phyloP scores from a whole-genome alignment of 2,329 filamentous ascomycete genomes.

The Metarhizium album region DNA sequence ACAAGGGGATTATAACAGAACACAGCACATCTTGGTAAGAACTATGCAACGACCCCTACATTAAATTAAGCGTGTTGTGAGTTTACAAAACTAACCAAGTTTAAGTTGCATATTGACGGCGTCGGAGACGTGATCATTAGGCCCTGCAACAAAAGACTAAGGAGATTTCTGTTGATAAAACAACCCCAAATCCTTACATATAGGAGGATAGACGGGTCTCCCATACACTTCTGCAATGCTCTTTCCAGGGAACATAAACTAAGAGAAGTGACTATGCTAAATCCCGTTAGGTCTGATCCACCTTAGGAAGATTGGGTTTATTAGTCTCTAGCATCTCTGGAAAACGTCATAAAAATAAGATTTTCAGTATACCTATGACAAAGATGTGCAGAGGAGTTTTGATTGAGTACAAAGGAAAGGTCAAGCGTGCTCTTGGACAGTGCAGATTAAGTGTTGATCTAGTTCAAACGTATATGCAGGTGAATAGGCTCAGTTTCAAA shows the following conservation, averaged over 20 bases:
- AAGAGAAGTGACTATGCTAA: not conserved
- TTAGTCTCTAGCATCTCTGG: not conserved
- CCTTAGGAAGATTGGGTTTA: not conserved
- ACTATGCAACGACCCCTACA: not conserved
- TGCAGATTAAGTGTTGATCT: conserved; percentile 1
- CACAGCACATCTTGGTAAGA: not conserved
- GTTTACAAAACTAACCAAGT: not conserved
- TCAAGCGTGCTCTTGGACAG: not conserved
- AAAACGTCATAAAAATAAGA: not conserved
- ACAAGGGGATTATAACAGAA: not conserved
- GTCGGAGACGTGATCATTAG: not conserved
- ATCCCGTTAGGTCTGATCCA: not conserved
- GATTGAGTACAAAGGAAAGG: not conserved
- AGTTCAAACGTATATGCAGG: not conserved
- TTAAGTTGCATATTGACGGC: not conserved
- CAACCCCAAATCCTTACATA: not conserved
- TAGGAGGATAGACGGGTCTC: not conserved
- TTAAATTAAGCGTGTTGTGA: not conserved
- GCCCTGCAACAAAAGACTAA: not conserved
- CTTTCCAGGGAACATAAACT: not conserved
- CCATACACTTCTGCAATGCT: not conserved
- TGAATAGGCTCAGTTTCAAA: not conserved
- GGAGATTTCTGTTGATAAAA: not conserved
- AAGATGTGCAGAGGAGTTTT: not conserved
- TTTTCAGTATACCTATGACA: not conserved